These are phyloP conservation scores for Mortierella sp. DNA, from an alignment of 371 early-diverging fungal genomes.

Conservation along the genomic window DNA sequence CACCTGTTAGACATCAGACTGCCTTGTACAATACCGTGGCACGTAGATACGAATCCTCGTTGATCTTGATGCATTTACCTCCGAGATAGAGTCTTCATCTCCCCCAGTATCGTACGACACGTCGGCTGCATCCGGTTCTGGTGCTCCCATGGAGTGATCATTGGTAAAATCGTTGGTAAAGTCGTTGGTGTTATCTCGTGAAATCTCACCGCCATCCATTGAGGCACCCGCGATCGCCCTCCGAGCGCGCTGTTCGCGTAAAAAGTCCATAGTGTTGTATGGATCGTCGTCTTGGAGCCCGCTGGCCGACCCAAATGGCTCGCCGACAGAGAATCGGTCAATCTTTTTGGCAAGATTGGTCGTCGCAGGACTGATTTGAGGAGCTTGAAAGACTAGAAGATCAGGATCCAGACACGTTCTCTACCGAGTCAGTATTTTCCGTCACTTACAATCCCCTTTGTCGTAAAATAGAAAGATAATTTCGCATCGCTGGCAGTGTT, in stretches of 20 bases:
- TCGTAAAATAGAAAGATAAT: background rate
- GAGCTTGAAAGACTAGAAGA: constrained; percentile 31
- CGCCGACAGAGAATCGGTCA: constrained; percentile 39
- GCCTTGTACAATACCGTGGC: background rate
- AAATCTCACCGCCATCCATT: background rate
- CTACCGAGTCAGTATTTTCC: background rate
- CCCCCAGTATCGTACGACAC: background rate
- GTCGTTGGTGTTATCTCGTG: background rate
- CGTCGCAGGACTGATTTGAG: constrained; percentile 50
- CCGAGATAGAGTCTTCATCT: constrained; percentile 34
- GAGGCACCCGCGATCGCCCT: background rate
- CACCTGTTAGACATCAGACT: background rate
- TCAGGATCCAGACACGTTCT: background rate
- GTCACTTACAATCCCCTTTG: no score
- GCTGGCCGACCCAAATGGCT: constrained; percentile 17
- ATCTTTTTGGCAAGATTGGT: constrained; percentile 50
- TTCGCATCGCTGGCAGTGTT: background rate
- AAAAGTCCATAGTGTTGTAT: constrained; percentile 24
- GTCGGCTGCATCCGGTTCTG: background rate
- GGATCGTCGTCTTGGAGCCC: constrained; percentile 16
- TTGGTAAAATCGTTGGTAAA: background rate
- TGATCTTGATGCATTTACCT: constrained; percentile 9
- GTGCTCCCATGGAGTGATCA: background rate
- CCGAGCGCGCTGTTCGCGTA: constrained; percentile 1
- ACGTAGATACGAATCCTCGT: no score